These are phyloP conservation scores for Globisporangium paddicum DNA, from an alignment of 352 stramenopile species.

Conservation along the genomic window DNA sequence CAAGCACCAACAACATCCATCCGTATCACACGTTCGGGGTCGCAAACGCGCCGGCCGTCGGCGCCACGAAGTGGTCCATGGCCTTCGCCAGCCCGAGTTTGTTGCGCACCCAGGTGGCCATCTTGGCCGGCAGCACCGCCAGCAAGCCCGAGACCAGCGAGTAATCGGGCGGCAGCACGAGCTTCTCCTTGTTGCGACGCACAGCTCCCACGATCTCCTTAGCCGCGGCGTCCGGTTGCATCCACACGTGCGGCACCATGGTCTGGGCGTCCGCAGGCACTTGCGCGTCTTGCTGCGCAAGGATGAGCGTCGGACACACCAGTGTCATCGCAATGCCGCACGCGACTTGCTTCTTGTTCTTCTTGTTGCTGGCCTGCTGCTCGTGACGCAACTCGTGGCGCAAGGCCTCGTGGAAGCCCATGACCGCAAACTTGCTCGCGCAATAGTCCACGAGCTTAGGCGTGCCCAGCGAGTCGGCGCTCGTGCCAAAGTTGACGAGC, in stretches of 20 bases:
- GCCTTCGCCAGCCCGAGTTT: constrained; percentile 12
- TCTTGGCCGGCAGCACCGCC: background rate
- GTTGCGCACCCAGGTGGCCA: constrained; percentile 11
- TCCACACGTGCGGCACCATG: constrained; percentile 9
- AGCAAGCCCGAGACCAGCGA: constrained; percentile 9
- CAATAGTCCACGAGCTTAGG: constrained; percentile 37
- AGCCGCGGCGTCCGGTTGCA: constrained; percentile 10
- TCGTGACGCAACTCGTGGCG: constrained; percentile 26
- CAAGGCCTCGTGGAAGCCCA: constrained; percentile 40
- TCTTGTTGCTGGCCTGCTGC: background rate
- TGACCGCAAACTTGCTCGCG: constrained; percentile 39
- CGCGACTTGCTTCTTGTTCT: constrained; percentile 5
- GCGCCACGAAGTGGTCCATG: constrained; percentile 11
- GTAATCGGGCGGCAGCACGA: constrained; percentile 15
- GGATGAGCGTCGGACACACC: constrained; percentile 14
- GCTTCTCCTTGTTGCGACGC: constrained; percentile 6
- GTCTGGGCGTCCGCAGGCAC: background rate
- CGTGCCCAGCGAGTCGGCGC: constrained; percentile 25
- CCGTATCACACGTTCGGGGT: background rate
- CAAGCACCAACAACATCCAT: background rate
- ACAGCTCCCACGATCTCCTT: constrained; percentile 15
- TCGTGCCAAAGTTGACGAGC: constrained; percentile 33
- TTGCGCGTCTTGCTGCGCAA: background rate
- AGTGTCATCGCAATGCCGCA: constrained; percentile 12
- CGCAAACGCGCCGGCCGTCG: background rate